These are phyloP conservation scores for Pecoramyces ruminantium DNA, from an alignment of 192 early-diverging fungal genomes.

Conservation along the genomic window DNA sequence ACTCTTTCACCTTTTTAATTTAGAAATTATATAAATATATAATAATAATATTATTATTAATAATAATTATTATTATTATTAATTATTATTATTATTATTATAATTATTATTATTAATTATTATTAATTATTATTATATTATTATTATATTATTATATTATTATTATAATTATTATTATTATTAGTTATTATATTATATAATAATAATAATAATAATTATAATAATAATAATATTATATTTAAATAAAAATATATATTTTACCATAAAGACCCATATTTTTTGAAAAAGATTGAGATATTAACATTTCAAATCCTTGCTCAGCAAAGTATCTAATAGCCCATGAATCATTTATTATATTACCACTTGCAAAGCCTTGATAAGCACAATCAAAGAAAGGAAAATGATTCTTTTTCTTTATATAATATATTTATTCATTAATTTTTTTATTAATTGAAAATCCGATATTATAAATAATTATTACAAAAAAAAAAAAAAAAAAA, in stretches of 20 bases:
- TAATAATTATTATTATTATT: too few species aligned
- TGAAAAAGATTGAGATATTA: constrained; percentile 89
- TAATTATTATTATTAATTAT: too few species aligned
- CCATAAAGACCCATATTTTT: constrained; percentile 99
- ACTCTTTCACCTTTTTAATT: too few species aligned
- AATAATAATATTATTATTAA: too few species aligned
- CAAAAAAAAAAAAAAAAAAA: too few species aligned
- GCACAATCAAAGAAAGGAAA: constrained; percentile 98
- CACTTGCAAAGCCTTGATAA: constrained; percentile 98
- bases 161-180: background rate
- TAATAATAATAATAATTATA: constrained; percentile 53
- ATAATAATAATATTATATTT: constrained; percentile 68
- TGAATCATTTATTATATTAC: constrained; percentile 72
- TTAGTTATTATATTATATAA: constrained; percentile 40
- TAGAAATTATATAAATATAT: too few species aligned
- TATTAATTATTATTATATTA: too few species aligned
- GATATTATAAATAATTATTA: background rate
- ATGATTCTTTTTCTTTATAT: constrained; percentile 28
- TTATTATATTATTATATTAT: too few species aligned
- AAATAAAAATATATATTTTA: constrained; percentile 89
- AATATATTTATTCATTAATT: background rate
- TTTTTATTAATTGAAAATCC: background rate
- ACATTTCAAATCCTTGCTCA: constrained; percentile 48
- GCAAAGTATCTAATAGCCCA: constrained; percentile 89
- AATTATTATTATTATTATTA: too few species aligned